Percentiles rank a stretch among this genome's conserved stretches.
Evolutionary conservation across 345 rosid species (phyloP).

Genomic region (Isatis tinctoria): DNA sequence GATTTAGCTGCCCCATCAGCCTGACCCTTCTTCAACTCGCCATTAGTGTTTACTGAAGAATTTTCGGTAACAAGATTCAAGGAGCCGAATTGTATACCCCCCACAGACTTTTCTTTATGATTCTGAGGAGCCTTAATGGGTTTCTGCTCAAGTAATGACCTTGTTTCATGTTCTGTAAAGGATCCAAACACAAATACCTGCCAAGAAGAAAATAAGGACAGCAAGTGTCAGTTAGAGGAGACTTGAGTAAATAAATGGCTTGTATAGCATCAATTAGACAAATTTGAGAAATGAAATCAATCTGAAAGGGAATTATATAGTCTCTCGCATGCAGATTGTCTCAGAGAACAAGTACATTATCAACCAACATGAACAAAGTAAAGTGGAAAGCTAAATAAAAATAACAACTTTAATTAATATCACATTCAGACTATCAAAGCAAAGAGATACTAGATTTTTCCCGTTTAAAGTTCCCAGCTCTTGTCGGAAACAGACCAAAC

Average conservation of each 20-base stretch:
- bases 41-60: slow-evolving; percentile 37
- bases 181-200: slow-evolving; percentile 80
- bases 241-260: not conserved
- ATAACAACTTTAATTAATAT: not conserved
- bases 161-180: slow-evolving; percentile 87
- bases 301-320: not conserved
- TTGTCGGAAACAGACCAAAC: not conserved
- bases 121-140: slow-evolving; percentile 34
- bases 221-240: not conserved
- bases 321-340: not conserved
- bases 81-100: slow-evolving; percentile 57
- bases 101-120: slow-evolving; percentile 37
- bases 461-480: not conserved
- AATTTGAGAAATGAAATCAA: not conserved
- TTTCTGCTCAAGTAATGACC: slow-evolving; percentile 42
- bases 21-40: slow-evolving; percentile 34
- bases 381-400: not conserved
- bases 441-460: not conserved
- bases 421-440: not conserved
- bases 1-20: slow-evolving; percentile 30
- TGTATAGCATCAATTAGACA: not conserved
- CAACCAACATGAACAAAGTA: not conserved
- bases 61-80: slow-evolving; percentile 35
- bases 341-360: not conserved
- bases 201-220: slow-evolving; percentile 1